Evolutionary conservation across 805 yeast species (phyloP).

Genomic region (Metschnikowia dekortorum): DNA sequence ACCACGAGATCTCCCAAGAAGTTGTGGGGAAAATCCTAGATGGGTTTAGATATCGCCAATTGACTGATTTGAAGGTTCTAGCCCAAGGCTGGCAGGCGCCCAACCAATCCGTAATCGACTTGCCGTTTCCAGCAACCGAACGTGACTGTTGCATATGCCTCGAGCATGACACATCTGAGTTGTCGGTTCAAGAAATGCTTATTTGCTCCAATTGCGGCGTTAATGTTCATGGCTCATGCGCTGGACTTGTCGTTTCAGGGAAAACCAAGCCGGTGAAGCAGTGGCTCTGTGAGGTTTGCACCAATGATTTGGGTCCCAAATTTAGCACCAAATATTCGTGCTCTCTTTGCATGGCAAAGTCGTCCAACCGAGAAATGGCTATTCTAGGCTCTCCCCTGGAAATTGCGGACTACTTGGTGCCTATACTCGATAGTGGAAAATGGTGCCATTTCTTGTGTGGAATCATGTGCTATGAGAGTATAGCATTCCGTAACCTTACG

Average conservation of each 20-base stretch:
- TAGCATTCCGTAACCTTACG: conserved; percentile 13
- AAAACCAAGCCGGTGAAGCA: conserved; percentile 29
- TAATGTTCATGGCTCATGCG: conserved; percentile 66
- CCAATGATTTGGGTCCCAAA: conserved; percentile 61
- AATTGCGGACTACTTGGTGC: conserved; percentile 62
- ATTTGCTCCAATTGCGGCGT: conserved; percentile 65
- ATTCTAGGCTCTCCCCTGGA: conserved; percentile 37
- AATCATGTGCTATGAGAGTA: conserved; percentile 44
- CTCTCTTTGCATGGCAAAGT: conserved; percentile 57
- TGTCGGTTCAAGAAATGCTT: conserved; percentile 34
- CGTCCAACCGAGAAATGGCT: conserved; percentile 43
- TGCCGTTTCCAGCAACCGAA: conserved; percentile 9
- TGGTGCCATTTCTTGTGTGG: conserved; percentile 84
- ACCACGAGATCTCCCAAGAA: conserved; percentile 14
- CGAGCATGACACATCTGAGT: conserved; percentile 26
- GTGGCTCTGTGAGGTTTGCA: conserved; percentile 82
- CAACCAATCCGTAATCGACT: conserved; percentile 11
- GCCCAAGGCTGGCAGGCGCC: conserved; percentile 12
- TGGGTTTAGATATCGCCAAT: conserved; percentile 20
- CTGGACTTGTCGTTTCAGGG: conserved; percentile 40
- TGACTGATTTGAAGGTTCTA: conserved; percentile 24
- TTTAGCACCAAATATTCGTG: conserved; percentile 58
- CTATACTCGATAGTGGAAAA: conserved; percentile 53
- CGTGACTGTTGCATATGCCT: conserved; percentile 56
- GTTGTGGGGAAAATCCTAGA: conserved; percentile 14